A percentile compares a stretch with the other conserved stretches of the same genome.
Evolutionary conservation across 805 yeast species (phyloP).

Genomic region (Metschnikowia proteae): DNA sequence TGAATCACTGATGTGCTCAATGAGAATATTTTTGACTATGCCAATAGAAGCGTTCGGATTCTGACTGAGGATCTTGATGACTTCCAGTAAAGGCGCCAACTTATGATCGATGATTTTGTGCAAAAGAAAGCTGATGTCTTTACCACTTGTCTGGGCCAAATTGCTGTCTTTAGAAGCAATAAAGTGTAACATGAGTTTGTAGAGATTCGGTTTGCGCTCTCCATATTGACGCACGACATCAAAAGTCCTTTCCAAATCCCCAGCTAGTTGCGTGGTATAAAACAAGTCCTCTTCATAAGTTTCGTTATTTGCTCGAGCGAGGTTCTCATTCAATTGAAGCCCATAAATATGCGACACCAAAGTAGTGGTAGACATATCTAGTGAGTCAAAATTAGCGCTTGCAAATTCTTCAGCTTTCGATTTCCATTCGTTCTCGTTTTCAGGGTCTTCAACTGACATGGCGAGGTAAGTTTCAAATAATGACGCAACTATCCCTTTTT

Average conservation of each 20-base stretch:
- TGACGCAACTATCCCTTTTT: slow-evolving; percentile 69
- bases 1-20: slow-evolving; percentile 56
- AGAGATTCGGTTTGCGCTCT: slow-evolving; percentile 58
- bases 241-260: slow-evolving; percentile 55
- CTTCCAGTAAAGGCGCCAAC: slow-evolving; percentile 68
- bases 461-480: slow-evolving; percentile 77
- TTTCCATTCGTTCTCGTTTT: slow-evolving; percentile 53
- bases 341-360: slow-evolving; percentile 56
- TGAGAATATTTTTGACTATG: slow-evolving; percentile 61
- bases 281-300: slow-evolving; percentile 50
- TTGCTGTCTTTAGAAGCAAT: slow-evolving; percentile 54
- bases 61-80: slow-evolving; percentile 63
- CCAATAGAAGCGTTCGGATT: slow-evolving; percentile 69
- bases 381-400: slow-evolving; percentile 41
- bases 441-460: slow-evolving; percentile 39
- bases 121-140: slow-evolving; percentile 47
- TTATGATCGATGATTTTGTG: slow-evolving; percentile 48
- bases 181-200: slow-evolving; percentile 58
- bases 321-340: slow-evolving; percentile 41
- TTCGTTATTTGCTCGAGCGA: slow-evolving; percentile 37
- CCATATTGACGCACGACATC: slow-evolving; percentile 59
- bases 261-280: slow-evolving; percentile 56
- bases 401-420: slow-evolving; percentile 57
- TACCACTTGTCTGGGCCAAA: slow-evolving; percentile 49
- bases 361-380: slow-evolving; percentile 54